Percentiles rank a stretch among this genome's conserved stretches.
These are phyloP conservation scores for Myochromella boudieri DNA, from an alignment of 768 basidiomycete genomes.

Conservation along the genomic window DNA sequence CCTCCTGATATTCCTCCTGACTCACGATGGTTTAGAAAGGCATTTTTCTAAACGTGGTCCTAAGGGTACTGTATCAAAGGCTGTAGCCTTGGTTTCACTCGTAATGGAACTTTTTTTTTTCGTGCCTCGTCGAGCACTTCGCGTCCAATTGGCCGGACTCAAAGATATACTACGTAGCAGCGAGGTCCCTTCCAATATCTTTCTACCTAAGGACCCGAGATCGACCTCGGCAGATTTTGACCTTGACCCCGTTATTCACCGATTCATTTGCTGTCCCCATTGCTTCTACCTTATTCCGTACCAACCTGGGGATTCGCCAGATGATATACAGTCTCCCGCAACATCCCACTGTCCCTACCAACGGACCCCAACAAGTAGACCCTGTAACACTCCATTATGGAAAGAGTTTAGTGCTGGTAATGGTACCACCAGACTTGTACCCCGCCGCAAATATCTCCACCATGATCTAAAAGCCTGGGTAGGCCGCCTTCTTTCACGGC, in stretches of 20 bases:
- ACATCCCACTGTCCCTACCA: neutral
- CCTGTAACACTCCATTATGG: neutral
- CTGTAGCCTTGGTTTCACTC: neutral
- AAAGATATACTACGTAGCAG: neutral
- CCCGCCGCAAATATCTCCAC: neutral
- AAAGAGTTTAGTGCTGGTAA: neutral
- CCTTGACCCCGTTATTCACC: neutral
- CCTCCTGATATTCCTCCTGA: neutral
- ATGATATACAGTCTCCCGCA: neutral
- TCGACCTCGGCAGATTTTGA: too few species aligned
- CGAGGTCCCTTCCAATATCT: neutral
- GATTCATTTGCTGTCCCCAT: neutral
- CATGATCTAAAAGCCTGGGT: neutral
- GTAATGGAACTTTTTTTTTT: slow-evolving; percentile 2
- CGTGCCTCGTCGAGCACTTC: neutral
- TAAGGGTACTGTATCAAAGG: neutral
- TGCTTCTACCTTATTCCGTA: slow-evolving; percentile 1
- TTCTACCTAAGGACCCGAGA: too few species aligned
- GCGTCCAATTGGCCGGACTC: neutral
- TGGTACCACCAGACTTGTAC: neutral
- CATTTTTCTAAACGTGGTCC: neutral
- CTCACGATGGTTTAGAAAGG: neutral
- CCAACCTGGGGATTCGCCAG: neutral
- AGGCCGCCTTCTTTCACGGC: neutral
- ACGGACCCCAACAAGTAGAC: neutral